phyloP scores from a whole-genome alignment of 805 yeast species.

The Clavispora asparagi region DNA sequence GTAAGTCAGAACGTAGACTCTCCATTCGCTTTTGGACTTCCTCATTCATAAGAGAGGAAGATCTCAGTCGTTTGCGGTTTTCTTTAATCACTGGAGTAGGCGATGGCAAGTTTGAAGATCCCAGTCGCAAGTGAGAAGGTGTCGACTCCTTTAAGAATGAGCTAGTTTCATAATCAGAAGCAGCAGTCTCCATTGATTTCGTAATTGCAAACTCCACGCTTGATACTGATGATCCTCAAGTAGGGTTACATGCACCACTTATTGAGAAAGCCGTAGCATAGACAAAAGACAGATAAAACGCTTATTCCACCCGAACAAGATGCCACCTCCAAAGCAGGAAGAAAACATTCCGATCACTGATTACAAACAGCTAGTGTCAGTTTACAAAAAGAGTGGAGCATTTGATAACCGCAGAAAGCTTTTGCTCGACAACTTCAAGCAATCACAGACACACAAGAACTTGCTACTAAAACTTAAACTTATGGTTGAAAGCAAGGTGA shows the following conservation, averaged over 20 bases:
- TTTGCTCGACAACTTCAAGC: constrained; percentile 39
- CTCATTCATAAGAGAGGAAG: background rate
- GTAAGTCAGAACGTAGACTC: constrained; percentile 1
- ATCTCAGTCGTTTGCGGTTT: background rate
- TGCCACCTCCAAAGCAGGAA: background rate
- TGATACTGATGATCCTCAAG: background rate
- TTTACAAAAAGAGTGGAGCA: constrained; percentile 44
- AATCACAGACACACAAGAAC: constrained; percentile 36
- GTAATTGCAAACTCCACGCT: background rate
- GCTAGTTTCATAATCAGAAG: background rate
- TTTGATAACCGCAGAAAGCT: constrained; percentile 43
- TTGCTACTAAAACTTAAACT: constrained; percentile 34
- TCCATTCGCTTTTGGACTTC: background rate
- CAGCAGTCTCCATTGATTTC: background rate
- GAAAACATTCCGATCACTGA: constrained; percentile 11
- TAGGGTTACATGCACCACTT: background rate
- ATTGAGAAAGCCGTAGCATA: background rate
- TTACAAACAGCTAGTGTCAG: constrained; percentile 35
- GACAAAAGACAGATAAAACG: background rate
- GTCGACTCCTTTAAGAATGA: background rate
- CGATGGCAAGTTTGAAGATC: constrained; percentile 2
- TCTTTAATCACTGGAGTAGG: background rate
- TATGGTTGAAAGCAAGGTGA: constrained; percentile 42
- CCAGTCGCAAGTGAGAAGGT: constrained; percentile 7
- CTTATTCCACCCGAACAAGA: background rate